phyloP scores from a whole-genome alignment of 2,329 filamentous ascomycete genomes.

The Fusarium bulbicola region DNA sequence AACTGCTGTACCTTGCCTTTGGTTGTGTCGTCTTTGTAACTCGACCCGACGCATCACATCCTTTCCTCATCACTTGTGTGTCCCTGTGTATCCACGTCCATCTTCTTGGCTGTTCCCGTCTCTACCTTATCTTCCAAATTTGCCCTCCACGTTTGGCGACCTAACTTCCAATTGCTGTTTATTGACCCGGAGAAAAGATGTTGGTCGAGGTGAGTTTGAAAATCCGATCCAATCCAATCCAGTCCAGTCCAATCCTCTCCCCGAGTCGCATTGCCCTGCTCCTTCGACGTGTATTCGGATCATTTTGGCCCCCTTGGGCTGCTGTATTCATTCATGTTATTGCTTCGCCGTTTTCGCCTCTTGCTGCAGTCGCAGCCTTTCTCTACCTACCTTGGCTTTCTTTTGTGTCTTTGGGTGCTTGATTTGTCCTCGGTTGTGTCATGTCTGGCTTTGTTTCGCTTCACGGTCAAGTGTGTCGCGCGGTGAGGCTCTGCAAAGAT shows the following conservation, averaged over 20 bases:
- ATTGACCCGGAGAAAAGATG: conserved; percentile 38
- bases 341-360: background rate
- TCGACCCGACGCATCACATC: conserved; percentile 6
- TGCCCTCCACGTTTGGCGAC: conserved; percentile 1
- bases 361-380: background rate
- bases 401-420: conserved; percentile 1
- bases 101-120: conserved; percentile 24
- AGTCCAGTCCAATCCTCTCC: background rate
- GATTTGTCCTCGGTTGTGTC: background rate
- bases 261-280: conserved; percentile 12
- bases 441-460: conserved; percentile 3
- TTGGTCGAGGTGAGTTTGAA: conserved; percentile 50
- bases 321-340: conserved; percentile 1
- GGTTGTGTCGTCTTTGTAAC: conserved; percentile 26
- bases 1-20: background rate
- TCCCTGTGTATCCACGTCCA: conserved; percentile 2
- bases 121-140: conserved; percentile 12
- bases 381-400: background rate
- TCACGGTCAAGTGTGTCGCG: conserved; percentile 25
- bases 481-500: conserved; percentile 21
- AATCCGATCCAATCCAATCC: background rate
- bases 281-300: conserved; percentile 7
- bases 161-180: conserved; percentile 18
- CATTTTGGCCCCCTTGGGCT: conserved; percentile 9
- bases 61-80: conserved; percentile 21